A percentile compares a stretch with the other conserved stretches of the same genome.
Conservation (phyloP, 2,329 filamentous ascomycete genomes). For the Biscogniauxia sp. region DNA sequence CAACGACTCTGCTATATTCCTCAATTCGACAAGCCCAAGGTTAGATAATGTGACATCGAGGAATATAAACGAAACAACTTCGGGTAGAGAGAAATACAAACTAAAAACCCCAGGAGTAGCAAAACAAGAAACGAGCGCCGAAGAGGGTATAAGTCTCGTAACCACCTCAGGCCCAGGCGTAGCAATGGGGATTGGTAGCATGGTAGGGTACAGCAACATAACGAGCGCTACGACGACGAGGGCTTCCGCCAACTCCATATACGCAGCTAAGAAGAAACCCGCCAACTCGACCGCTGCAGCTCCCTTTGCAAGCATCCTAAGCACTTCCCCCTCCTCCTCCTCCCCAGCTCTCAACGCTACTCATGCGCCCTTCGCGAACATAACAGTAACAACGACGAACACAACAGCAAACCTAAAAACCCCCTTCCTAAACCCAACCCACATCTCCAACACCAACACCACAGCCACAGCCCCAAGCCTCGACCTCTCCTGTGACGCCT, state of each 20-base stretch:
- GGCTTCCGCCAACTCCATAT: too few species aligned
- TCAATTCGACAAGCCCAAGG: slow-evolving; percentile 13
- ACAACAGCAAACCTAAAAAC: neutral
- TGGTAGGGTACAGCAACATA: slow-evolving; percentile 3
- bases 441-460: slow-evolving; percentile 10
- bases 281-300: slow-evolving; percentile 1
- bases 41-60: slow-evolving; percentile 7
- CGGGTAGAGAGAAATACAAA: slow-evolving; percentile 7
- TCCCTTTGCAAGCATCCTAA: neutral
- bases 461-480: slow-evolving; percentile 15
- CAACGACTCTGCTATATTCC: slow-evolving; percentile 8
- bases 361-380: neutral
- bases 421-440: slow-evolving; percentile 10
- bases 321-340: neutral
- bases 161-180: neutral
- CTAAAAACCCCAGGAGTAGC: slow-evolving; percentile 10
- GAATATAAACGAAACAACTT: slow-evolving; percentile 7
- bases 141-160: neutral
- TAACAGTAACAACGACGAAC: slow-evolving; percentile 2
- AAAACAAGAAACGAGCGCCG: slow-evolving; percentile 1
- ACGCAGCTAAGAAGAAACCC: too few species aligned
- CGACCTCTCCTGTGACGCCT: slow-evolving; percentile 25
- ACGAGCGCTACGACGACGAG: too few species aligned
- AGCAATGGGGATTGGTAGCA: neutral
- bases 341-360: neutral